Evolutionary conservation across 495 filamentous ascomycete genomes (phyloP).

Genomic region (Articulospora tetracladia): DNA sequence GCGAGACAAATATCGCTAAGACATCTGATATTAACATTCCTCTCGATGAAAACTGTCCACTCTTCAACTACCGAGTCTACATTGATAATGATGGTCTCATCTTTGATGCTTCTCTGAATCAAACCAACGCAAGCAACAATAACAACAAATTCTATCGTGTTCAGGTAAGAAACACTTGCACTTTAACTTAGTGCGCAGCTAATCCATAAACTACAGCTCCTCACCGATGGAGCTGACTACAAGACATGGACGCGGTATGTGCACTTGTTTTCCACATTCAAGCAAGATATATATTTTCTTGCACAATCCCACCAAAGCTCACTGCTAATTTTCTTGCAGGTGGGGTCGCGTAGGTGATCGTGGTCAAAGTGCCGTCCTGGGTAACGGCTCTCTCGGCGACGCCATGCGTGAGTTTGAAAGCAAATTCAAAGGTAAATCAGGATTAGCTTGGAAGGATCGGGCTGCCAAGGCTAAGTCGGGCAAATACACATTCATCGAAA

Average conservation of each 20-base stretch:
- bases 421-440: constrained; percentile 78
- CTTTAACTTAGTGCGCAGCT: constrained; percentile 34
- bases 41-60: constrained; percentile 37
- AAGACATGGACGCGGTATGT: constrained; percentile 48
- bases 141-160: constrained; percentile 75
- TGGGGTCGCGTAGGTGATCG: constrained; percentile 78
- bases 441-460: constrained; percentile 62
- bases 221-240: constrained; percentile 33
- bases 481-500: constrained; percentile 78
- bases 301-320: too few relatives aligned
- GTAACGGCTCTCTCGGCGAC: constrained; percentile 31
- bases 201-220: constrained; percentile 30
- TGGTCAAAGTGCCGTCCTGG: constrained; percentile 54
- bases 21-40: constrained; percentile 41
- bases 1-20: constrained; percentile 39
- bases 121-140: constrained; percentile 54
- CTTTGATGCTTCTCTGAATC: constrained; percentile 60
- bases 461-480: constrained; percentile 50
- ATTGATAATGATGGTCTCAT: constrained; percentile 61
- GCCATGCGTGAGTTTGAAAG: constrained; percentile 58
- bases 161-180: neutral
- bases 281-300: too few relatives aligned
- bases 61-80: constrained; percentile 47
- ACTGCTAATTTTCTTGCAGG: constrained; percentile 27
- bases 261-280: neutral